Evolutionary conservation across 371 early-diverging fungal genomes (phyloP), one percentile per base, ranked within the genome.

Genomic region (Chytridium lagenaria): DNA sequence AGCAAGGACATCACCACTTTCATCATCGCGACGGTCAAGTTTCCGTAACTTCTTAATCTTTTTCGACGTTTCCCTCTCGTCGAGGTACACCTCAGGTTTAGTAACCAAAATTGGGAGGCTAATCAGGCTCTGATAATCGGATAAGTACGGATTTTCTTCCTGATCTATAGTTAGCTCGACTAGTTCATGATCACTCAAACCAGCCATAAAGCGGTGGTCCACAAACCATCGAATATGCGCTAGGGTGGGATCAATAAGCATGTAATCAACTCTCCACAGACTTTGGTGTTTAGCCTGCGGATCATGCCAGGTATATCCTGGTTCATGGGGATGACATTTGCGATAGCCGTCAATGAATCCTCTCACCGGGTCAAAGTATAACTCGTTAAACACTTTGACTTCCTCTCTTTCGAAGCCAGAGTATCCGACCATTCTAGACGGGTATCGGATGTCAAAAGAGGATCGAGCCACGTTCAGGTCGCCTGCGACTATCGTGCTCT

Each of bases 401-500:
- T 71, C 71, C 15, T 71, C 71, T 30, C 16, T 63, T 38, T n/a
- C 30, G 51, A 52, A 71, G 26, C 71, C 71, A 7, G 64, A 37
- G 30, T 44, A 44, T 44, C 44, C 44, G 36, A 36, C 36, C 37
- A 37, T 33, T 65, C 39, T 7, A 23, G 28, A 51, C 33, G n/a
- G 37, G 10, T 50, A 66, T 37, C 31, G 2, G 19, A 66, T 31
- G 39, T 71, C 71, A 15, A 44, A 22, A 3, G 49, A n/a, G 16
- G 64, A 16, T 10, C 38, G 63, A 23, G 71, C 71, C 15, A 71
- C 50, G 37, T 71, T 71, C n/a, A 71, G 49, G 52, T 71, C 71
- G 33, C 71, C 71, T 23, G 34, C n/a, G 19, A 71, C 50, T n/a
- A 66, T 44, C 15, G 64, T 64, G 34, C n/a, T 31, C 34, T 63